Percentiles rank a stretch among this genome's conserved stretches.
Evolutionary conservation across 2,329 filamentous ascomycete species (phyloP).

Genomic region (Nemania serpens): DNA sequence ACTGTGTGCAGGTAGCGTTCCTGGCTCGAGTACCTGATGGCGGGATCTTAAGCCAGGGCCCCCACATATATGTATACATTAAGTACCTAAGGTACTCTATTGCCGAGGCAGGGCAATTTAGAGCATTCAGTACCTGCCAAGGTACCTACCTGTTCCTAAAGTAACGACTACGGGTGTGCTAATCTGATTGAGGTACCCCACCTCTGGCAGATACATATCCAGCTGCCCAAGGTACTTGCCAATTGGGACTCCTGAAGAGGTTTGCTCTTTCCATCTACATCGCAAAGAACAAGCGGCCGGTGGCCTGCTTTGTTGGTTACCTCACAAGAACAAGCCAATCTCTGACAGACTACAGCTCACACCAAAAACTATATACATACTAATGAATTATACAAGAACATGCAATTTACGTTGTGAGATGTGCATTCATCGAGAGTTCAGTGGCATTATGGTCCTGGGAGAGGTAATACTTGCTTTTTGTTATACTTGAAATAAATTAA

Average conservation of each 20-base stretch:
- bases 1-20: slow-evolving; percentile 10
- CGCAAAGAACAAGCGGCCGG: neutral
- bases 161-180: too few relatives aligned
- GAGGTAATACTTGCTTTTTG: slow-evolving; percentile 16
- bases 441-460: neutral
- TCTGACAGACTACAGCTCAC: too few relatives aligned
- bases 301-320: neutral
- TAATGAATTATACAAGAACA: too few relatives aligned
- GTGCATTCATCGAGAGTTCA: too few relatives aligned
- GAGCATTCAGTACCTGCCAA: too few relatives aligned
- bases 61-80: neutral
- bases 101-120: too few relatives aligned
- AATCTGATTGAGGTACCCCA: neutral
- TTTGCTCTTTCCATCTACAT: slow-evolving; percentile 9
- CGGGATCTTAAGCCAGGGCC: neutral
- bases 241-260: neutral
- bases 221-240: slow-evolving; percentile 5
- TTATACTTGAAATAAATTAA: slow-evolving; percentile 32
- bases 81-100: neutral
- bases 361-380: too few relatives aligned
- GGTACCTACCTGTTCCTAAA: too few relatives aligned
- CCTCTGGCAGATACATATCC: neutral
- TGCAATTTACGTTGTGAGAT: too few relatives aligned
- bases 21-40: slow-evolving; percentile 7
- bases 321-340: too few relatives aligned